Base-by-base conservation (phyloP, 73 alveolate genomes). In the Paramecium tetraurelia region DNA sequence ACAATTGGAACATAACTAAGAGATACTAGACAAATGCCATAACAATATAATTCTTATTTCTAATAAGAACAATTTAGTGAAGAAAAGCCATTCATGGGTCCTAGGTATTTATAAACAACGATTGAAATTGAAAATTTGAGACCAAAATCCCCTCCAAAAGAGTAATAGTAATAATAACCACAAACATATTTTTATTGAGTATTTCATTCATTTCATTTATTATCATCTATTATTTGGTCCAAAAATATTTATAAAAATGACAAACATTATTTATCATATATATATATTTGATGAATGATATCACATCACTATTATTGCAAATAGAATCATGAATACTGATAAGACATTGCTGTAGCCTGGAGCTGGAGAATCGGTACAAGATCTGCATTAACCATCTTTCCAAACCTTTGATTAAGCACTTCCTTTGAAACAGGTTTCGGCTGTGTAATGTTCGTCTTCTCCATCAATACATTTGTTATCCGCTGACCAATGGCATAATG, bases 11-110 rank as follows among this genome's bases (percentile, higher is more conserved):
- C 86, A 14, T 29, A 70, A 89, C 46, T 89, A 38, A 83, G 87
- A 44, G 94, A 89, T 70, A 89, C 89, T 4, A 89, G 87, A 58
- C 27, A 70, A 33, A 43, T 33, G 20, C 84, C 36, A 22, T 63
- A 89, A 46, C 59, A 89, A 71, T 89, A 89, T 89, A 70, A 89
- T 70, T 70, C 85, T 44, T 89, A 83, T 77, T 89, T 89, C 53
- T 43, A 40, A 14, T 77, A 83, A 22, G 94, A 89, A 36, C 22
- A 41, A 46, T 80, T 80, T 48, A 80, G 75, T 80, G 90, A 80
- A 48, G 90, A 80, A 20, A 80, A 80, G 14, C 44, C 70, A 22
- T 80, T 43, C 50, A 48, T 80, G 90, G 90, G 90, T 43, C 90
- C 90, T 24, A n/a, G 75, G 12, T 80, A 44, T 80, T 24, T 80